Base-by-base conservation (phyloP, 345 rosid species). In the Brassica carinata region DNA sequence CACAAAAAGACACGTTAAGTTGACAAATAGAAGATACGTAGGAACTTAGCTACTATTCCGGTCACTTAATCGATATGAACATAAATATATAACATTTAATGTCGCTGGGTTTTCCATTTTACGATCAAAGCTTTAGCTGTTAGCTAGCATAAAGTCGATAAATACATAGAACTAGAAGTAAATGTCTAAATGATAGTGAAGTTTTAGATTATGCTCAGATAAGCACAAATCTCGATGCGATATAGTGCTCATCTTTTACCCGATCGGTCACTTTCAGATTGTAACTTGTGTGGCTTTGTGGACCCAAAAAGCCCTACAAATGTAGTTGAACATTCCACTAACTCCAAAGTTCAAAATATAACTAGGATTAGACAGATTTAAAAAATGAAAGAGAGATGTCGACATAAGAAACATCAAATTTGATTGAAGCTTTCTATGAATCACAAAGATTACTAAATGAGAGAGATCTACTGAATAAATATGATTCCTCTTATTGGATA, bases 241-340 rank as follows among this genome's bases (percentile, higher is more conserved):
- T 31, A 23, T 64, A 19, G 8, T 31, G 36, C 4, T 71, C 64
- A 58, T 57, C 72, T 65, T 43, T 80, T 38, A 55, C 29, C 68
- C n/a, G 57, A 8, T 38, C 51, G 63, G 69, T 76, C 73, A 57
- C 64, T 76, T 76, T 76, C 81, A 7, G 77, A 81, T 75, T 27
- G 8, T 64, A 53, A 75, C 67, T 64, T 75, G 8, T 68, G 72
- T 64, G 64, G 73, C 30, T 73, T 67, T 69, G 77, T 76, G 65
- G 73, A 33, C 69, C 73, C 75, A 33, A n/a, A 8, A 34, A 43
- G 57, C 18, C 45, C 4, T 14, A 38, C 59, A 63, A 8, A 81
- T 29, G 53, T 65, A 34, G 43, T 71, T 71, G 55, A 67, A 70
- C 5, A 18, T 45, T 71, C 36, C 48, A 34, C 43, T 7, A 36